Base-by-base conservation (phyloP, 2,329 filamentous ascomycete species). In the Penicillium expansum region DNA sequence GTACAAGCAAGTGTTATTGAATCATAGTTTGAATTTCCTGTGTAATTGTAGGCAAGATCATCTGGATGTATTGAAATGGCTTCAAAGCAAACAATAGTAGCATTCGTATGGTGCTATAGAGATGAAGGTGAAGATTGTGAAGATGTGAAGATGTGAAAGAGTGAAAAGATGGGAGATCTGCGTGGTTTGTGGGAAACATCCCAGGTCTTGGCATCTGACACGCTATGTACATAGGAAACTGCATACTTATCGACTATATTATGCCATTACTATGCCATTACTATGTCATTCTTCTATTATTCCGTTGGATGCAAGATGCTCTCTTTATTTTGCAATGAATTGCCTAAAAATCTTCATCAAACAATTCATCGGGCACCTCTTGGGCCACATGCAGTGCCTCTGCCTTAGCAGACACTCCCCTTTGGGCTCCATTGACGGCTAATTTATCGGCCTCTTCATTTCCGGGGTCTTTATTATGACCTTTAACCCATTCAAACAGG, bases 401-500 rank as follows among this genome's bases (percentile, higher is more conserved):
- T 30, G 61, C 66, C 55, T 71, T 70, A 50, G 69, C 67, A 13
- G 64, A 64, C 8, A 69, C 65, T 9, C 69, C 75, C 52, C 65
- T 69, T 37, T 76, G 77, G 18, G 89, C 87, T 1, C 86, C 89
- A 55, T 79, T 78, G 33, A 91, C 87, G 1, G 92, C 92, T 59
- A 97, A 77, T 58, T 74, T 74, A 78, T 97, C 93, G 1, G 94
- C 94, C 13, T 86, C 89, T 43, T 85, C 80, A 68, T 97, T 97
- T 1, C 93, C 92, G 4, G 77, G 73, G 63, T 91, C 80, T 43
- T 80, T 80, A 27, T 82, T 82, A 71, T 99, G 94, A 0, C 92
- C 94, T 75, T 96, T 96, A 45, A 97, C 86, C 92, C 92, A 97
- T 61, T 86, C 82, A 68, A 96, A 94, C 52, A 83, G 77, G 0